Conservation (phyloP, 768 basidiomycete species). For the Obba rivulosa region DNA sequence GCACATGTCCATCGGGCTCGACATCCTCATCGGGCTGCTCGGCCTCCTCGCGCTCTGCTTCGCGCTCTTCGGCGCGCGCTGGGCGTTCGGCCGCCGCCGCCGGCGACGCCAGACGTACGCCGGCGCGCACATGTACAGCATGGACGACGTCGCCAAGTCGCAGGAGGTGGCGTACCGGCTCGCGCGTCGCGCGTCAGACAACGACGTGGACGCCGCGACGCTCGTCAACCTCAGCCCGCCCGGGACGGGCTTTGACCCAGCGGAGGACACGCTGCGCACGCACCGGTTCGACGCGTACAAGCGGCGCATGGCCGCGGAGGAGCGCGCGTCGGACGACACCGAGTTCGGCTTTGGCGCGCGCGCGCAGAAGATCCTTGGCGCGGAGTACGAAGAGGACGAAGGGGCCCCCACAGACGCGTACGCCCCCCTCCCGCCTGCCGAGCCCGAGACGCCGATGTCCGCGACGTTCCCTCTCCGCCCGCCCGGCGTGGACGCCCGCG, state of each 20-base stretch:
- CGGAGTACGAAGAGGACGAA: neutral
- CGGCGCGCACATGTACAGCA: slow-evolving; percentile 11
- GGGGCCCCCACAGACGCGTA: slow-evolving; percentile 6
- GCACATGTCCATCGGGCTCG: slow-evolving; percentile 54
- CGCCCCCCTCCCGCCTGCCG: neutral
- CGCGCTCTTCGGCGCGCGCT: slow-evolving; percentile 49
- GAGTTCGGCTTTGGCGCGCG: slow-evolving; percentile 2
- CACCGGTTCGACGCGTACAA: slow-evolving; percentile 36
- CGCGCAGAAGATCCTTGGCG: neutral
- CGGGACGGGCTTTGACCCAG: slow-evolving; percentile 17
- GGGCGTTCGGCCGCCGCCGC: slow-evolving; percentile 38
- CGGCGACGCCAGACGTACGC: slow-evolving; percentile 13
- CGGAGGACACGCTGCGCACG: slow-evolving; percentile 36
- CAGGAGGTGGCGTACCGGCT: slow-evolving; percentile 31
- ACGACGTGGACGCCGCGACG: slow-evolving; percentile 5
- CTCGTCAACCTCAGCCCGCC: slow-evolving; percentile 5
- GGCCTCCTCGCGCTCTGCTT: slow-evolving; percentile 55
- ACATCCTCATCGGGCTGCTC: slow-evolving; percentile 54
- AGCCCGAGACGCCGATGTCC: neutral
- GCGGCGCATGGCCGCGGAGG: slow-evolving; percentile 1
- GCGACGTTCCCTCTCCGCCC: slow-evolving; percentile 2
- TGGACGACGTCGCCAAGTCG: slow-evolving; percentile 8
- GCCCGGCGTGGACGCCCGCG: slow-evolving; percentile 3
- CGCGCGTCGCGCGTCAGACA: slow-evolving; percentile 23
- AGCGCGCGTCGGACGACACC: slow-evolving; percentile 3